Evolutionary conservation across 257 asterid species (phyloP), one percentile per base, ranked within the genome.

Genomic region (Lycium ferocissimum): DNA sequence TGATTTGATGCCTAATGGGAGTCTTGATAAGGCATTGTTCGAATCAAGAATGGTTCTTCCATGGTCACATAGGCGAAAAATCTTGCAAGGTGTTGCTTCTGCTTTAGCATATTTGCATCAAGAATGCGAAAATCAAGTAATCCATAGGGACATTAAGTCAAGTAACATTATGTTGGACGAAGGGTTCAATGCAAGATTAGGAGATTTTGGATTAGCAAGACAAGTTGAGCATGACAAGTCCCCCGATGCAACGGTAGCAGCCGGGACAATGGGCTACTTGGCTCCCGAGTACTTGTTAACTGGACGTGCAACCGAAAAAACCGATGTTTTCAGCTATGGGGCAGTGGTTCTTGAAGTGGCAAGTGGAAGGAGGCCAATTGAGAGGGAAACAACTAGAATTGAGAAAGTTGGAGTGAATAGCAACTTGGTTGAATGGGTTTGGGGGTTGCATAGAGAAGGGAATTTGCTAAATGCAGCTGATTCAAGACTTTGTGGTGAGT

Each of bases 341-440:
- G 95, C 97, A 2, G 97, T 94, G 83, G 97, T 94, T 75, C 90
- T 94, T 1, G 98, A 94, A 90, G 98, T 94, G 88, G 97, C 94
- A 7, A 85, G 94, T 40, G 98, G 98, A 59, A 85, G 97, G 66
- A 87, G 97, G 87, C 95, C 97, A 0, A 94, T 94, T 6, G 97
- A 91, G 88, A 94, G 89, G 87, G 97, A 93, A 65, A 89, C 85
- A 6, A 76, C 63, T 1, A 91, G 90, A 11, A 94, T 86, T 2
- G 91, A 89, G 22, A 89, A 85, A 86, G 89, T 86, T 8, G 92
- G 93, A 17, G 85, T 79, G 54, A 83, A 88, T 33, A 78, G 92
- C 67, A 94, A 92, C 83, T 71, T 94, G 87, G 97, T 94, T 84
- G 98, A 94, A 22, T 94, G 98, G 98, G 97, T 93, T 1, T 94